phyloP scores from a whole-genome alignment of 1,139 yeast species.

The Candida smagusa region DNA sequence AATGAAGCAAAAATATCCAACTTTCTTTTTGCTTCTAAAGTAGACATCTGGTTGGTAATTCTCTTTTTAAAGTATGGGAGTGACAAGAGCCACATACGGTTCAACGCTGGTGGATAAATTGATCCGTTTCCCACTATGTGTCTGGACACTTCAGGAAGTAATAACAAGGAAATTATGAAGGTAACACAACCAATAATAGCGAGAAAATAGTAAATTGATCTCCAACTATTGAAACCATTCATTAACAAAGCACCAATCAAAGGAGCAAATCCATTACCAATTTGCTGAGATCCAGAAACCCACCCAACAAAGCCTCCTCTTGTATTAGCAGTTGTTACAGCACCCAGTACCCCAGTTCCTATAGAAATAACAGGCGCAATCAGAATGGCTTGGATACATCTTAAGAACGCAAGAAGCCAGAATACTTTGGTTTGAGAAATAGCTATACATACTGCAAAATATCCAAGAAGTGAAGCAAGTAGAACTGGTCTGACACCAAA shows the following conservation, averaged over 20 bases:
- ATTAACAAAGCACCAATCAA: slow-evolving; percentile 38
- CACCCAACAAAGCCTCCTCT: slow-evolving; percentile 41
- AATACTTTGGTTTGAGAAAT: slow-evolving; percentile 48
- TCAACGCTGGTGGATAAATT: slow-evolving; percentile 20
- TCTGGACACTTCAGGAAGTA: slow-evolving; percentile 36
- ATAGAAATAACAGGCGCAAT: slow-evolving; percentile 41
- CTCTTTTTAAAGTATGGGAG: slow-evolving; percentile 22
- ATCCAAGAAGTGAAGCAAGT: slow-evolving; percentile 49
- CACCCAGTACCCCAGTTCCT: slow-evolving; percentile 37
- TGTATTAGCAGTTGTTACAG: slow-evolving; percentile 32
- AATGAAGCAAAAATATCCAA: slow-evolving; percentile 29
- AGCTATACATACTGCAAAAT: slow-evolving; percentile 57
- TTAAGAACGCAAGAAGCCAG: slow-evolving; percentile 34
- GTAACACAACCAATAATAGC: slow-evolving; percentile 37
- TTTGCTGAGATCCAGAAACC: slow-evolving; percentile 31
- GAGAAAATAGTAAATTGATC: slow-evolving; percentile 35
- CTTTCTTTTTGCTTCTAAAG: slow-evolving; percentile 17
- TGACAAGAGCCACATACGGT: slow-evolving; percentile 23
- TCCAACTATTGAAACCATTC: slow-evolving; percentile 28
- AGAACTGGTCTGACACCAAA: slow-evolving; percentile 69
- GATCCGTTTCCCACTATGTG: slow-evolving; percentile 40
- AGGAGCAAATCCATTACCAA: slow-evolving; percentile 41
- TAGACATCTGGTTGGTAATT: slow-evolving; percentile 24
- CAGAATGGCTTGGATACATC: slow-evolving; percentile 40
- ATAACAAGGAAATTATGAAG: slow-evolving; percentile 18